A percentile compares a stretch with the other conserved stretches of the same genome.
Conservation (phyloP, 805 yeast species). For the Zygosaccharomyces rouxii region DNA sequence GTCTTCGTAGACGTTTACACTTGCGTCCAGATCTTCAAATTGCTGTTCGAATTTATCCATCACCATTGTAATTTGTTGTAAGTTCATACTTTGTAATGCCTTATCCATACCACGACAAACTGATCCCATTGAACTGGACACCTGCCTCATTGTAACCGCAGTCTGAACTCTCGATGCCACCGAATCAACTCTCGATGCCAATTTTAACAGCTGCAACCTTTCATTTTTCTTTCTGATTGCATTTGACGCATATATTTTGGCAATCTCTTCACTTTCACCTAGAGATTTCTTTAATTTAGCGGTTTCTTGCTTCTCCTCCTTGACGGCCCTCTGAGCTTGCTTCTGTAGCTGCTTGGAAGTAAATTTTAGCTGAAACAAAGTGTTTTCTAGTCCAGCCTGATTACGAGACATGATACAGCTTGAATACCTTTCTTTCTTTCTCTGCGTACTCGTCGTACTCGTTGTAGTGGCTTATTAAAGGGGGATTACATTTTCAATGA, state of each 20-base stretch:
- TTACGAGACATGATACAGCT: conserved; percentile 28
- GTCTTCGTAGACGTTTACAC: conserved; percentile 86
- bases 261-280: conserved; percentile 65
- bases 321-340: conserved; percentile 86
- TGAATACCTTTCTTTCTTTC: neutral
- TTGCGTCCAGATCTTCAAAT: conserved; percentile 92
- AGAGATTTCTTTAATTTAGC: conserved; percentile 72
- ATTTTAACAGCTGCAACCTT: conserved; percentile 68
- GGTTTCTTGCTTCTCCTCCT: conserved; percentile 84
- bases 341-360: conserved; percentile 90
- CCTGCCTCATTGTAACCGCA: conserved; percentile 95
- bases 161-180: conserved; percentile 96
- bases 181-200: conserved; percentile 89
- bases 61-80: conserved; percentile 85
- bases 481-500: no score
- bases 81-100: conserved; percentile 92
- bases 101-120: conserved; percentile 95
- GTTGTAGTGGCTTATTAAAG: neutral
- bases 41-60: conserved; percentile 97
- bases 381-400: conserved; percentile 33
- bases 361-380: conserved; percentile 47
- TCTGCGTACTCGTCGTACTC: neutral
- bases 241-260: conserved; percentile 89
- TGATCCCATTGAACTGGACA: conserved; percentile 87
- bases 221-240: conserved; percentile 91